Evolutionary conservation across 331 rosid species (phyloP), one percentile per base, ranked within the genome.

Genomic region (Malus hybrid): DNA sequence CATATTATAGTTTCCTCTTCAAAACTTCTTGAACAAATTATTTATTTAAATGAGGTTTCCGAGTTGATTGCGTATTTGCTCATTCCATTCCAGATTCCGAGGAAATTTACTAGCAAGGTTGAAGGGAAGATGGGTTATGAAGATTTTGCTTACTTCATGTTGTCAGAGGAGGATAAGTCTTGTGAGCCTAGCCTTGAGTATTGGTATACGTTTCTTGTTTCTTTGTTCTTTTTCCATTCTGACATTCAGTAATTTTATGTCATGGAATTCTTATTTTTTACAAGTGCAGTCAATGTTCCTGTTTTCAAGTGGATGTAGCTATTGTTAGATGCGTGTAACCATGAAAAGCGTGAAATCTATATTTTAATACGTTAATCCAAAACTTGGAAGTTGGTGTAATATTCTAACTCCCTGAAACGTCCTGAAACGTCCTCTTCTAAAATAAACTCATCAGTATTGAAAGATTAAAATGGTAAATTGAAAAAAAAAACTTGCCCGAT

Each of bases 81-180:
- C 20, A 9, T n/a, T 20, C 48, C 39, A 58, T 22, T 77, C 62
- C 87, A 93, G 98, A 88, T 89, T 70, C 83, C 98, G 20, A 87
- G 93, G 83, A 93, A 85, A 85, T 93, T 93, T 82, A 93, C 89
- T 24, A 82, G 96, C 82, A 93, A 89, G 83, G 91, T 87, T 72
- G 97, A 93, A 81, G 95, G 98, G 79, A 93, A 87, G 87, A 93
- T 93, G 98, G 93, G 95, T 66, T 93, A 93, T 60, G 97, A 93
- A 84, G 98, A 93, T 86, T 93, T 93, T 85, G 98, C 89, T 60
- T 93, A 93, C 81, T 93, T 93, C 88, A 90, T 93, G 87, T 86
- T 93, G 75, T 84, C 97, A 10, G 98, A 93, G 85, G 98, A 93
- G 86, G 98, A 93, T 81, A 93, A 93, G 80, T 89, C 97, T 57